phyloP scores from a whole-genome alignment of 1,139 yeast species.

The Protomyces gravidus region DNA sequence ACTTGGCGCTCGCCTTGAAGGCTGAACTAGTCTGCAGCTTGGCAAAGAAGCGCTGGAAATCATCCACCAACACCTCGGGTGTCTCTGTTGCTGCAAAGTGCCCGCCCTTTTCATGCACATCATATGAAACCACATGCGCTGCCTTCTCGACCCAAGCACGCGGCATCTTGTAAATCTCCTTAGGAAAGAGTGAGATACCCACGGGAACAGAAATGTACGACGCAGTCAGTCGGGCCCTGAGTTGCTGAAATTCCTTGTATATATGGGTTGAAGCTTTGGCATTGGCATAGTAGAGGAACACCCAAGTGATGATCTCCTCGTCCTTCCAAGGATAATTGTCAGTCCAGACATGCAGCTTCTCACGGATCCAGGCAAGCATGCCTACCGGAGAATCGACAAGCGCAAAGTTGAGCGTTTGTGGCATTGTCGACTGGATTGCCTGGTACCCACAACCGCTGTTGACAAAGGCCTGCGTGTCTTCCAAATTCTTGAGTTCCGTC shows the following conservation, averaged over 20 bases:
- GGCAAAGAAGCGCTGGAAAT: slow-evolving; percentile 13
- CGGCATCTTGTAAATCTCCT: slow-evolving; percentile 23
- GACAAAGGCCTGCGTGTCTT: slow-evolving; percentile 7
- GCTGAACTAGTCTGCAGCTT: slow-evolving; percentile 8
- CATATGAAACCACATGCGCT: slow-evolving; percentile 11
- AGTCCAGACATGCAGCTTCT: slow-evolving; percentile 22
- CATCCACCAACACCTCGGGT: slow-evolving; percentile 25
- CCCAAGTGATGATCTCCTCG: slow-evolving; percentile 27
- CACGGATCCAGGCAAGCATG: slow-evolving; percentile 28
- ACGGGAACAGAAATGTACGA: slow-evolving; percentile 12
- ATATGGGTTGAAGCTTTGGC: slow-evolving; percentile 24
- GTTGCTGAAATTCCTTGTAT: slow-evolving; percentile 11
- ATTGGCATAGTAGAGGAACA: slow-evolving; percentile 21
- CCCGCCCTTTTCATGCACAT: slow-evolving; percentile 21
- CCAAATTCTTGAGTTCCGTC: slow-evolving; percentile 2
- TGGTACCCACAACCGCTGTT: slow-evolving; percentile 22
- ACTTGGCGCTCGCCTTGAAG: slow-evolving; percentile 22
- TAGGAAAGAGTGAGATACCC: slow-evolving; percentile 26
- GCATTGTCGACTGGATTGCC: slow-evolving; percentile 21
- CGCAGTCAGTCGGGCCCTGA: not conserved
- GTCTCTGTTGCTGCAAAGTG: slow-evolving; percentile 27
- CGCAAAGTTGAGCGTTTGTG: slow-evolving; percentile 26
- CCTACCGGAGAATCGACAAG: slow-evolving; percentile 27
- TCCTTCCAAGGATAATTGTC: slow-evolving; percentile 15
- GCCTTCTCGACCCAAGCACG: slow-evolving; percentile 13